Evolutionary conservation across 306 rosid genomes (phyloP).

Genomic region (Fragaria ananassa): DNA sequence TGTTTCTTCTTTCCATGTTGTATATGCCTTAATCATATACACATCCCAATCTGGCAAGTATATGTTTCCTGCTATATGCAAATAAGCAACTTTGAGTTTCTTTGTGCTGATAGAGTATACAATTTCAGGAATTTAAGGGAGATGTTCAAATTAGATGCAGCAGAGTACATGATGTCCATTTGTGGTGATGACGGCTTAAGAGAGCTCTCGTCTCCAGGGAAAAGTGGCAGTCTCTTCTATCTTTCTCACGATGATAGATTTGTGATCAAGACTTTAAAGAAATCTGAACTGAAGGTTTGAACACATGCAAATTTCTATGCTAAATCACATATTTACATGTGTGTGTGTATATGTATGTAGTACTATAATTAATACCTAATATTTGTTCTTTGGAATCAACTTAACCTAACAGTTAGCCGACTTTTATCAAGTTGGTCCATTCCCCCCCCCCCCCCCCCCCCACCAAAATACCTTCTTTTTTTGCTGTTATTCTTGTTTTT

Average conservation of each 20-base stretch:
- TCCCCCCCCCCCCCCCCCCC: not conserved
- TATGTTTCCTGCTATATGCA: not conserved
- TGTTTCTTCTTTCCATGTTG: not conserved
- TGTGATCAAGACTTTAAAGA: constrained; percentile 83
- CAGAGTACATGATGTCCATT: constrained; percentile 98
- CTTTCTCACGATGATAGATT: constrained; percentile 96
- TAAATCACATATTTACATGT: not conserved
- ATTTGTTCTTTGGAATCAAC: not conserved
- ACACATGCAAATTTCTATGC: constrained; percentile 12
- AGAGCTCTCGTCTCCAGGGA: constrained; percentile 88
- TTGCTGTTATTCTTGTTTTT: not conserved
- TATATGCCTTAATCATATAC: not conserved
- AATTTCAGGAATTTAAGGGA: constrained; percentile 92
- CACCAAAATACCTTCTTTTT: not conserved
- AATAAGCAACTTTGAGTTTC: constrained; percentile 1
- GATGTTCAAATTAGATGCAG: constrained; percentile 98
- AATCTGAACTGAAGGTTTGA: constrained; percentile 84
- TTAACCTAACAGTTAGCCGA: not conserved
- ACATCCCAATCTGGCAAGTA: not conserved
- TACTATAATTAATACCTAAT: not conserved
- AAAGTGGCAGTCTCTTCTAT: constrained; percentile 98
- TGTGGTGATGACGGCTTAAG: constrained; percentile 86
- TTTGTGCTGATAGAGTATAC: constrained; percentile 3
- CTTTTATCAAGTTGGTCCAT: not conserved
- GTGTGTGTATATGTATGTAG: not conserved